phyloP scores from a whole-genome alignment of 2,329 filamentous ascomycete species.

The Drechslerella dactyloides region DNA sequence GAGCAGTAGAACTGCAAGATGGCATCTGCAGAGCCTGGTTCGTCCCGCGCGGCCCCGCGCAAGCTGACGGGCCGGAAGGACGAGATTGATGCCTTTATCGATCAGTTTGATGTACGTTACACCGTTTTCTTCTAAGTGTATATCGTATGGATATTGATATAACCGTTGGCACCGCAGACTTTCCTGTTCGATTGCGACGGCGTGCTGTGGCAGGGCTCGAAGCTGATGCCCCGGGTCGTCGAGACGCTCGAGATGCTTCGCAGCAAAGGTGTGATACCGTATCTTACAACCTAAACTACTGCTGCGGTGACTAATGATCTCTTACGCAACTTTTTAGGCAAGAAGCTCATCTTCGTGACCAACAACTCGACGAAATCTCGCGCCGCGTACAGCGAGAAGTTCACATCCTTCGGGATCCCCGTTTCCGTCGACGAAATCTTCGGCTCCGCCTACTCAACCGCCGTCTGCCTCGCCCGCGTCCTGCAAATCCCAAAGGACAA shows the following conservation, averaged over 20 bases:
- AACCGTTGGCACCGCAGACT: conserved; percentile 63
- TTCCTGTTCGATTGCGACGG: conserved; percentile 98
- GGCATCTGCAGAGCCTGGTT: conserved; percentile 24
- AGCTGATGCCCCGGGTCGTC: conserved; percentile 81
- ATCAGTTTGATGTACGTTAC: conserved; percentile 83
- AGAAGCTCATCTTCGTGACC: conserved; percentile 92
- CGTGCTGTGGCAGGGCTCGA: conserved; percentile 94
- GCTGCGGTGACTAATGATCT: conserved; percentile 18
- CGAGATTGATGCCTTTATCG: conserved; percentile 81
- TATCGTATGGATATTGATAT: conserved; percentile 6
- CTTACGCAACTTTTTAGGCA: conserved; percentile 65
- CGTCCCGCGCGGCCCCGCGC: conserved; percentile 57
- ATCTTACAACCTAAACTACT: conserved; percentile 5
- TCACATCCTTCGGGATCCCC: conserved; percentile 79
- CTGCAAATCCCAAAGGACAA: conserved; percentile 77
- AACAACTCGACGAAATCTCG: conserved; percentile 99
- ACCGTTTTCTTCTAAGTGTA: not conserved
- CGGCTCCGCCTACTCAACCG: conserved; percentile 90
- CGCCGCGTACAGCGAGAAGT: conserved; percentile 88
- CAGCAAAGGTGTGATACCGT: conserved; percentile 70
- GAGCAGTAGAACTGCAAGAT: conserved; percentile 2
- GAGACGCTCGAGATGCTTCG: conserved; percentile 85
- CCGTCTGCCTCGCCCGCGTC: conserved; percentile 94
- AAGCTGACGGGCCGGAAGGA: conserved; percentile 80
- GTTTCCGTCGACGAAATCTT: conserved; percentile 88